These are phyloP conservation scores for Vitis hybrid DNA, from an alignment of 177 flowering plant species.

Conservation along the genomic window DNA sequence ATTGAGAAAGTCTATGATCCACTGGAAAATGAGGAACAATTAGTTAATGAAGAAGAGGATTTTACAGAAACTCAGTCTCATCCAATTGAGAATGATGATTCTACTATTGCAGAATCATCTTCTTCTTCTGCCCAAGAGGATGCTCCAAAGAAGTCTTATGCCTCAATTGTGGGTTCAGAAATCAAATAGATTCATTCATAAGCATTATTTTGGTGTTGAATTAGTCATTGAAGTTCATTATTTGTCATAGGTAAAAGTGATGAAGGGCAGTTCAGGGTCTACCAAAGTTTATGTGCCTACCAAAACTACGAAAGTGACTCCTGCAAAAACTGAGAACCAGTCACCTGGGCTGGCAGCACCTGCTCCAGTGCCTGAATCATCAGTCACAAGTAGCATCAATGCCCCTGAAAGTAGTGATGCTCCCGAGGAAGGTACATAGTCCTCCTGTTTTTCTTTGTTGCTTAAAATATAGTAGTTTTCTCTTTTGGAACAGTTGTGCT, in stretches of 20 bases:
- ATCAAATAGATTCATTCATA: not conserved
- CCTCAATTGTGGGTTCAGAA: conserved; percentile 56
- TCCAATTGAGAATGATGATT: conserved; percentile 22
- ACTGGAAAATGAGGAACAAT: conserved; percentile 23
- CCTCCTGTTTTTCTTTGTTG: not conserved
- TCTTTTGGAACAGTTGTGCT: not conserved
- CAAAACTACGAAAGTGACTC: conserved; percentile 27
- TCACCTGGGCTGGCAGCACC: conserved; percentile 20
- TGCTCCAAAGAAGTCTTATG: conserved; percentile 66
- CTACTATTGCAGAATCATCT: conserved; percentile 27
- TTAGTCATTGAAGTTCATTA: conserved; percentile 2
- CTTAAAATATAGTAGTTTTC: not conserved
- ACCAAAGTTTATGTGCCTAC: conserved; percentile 45
- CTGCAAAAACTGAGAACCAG: conserved; percentile 39
- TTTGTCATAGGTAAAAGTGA: conserved; percentile 34
- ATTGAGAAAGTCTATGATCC: conserved; percentile 23
- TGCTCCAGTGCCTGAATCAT: conserved; percentile 38
- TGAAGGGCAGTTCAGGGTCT: conserved; percentile 28
- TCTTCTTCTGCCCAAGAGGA: conserved; percentile 37
- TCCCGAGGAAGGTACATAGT: conserved; percentile 52
- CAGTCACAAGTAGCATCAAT: conserved; percentile 25
- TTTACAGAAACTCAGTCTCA: conserved; percentile 24
- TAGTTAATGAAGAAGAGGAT: conserved; percentile 17
- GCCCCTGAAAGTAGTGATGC: conserved; percentile 32
- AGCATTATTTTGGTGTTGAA: not conserved